phyloP scores from a whole-genome alignment of 2,329 filamentous ascomycete species.

The Colletotrichum tofieldiae region DNA sequence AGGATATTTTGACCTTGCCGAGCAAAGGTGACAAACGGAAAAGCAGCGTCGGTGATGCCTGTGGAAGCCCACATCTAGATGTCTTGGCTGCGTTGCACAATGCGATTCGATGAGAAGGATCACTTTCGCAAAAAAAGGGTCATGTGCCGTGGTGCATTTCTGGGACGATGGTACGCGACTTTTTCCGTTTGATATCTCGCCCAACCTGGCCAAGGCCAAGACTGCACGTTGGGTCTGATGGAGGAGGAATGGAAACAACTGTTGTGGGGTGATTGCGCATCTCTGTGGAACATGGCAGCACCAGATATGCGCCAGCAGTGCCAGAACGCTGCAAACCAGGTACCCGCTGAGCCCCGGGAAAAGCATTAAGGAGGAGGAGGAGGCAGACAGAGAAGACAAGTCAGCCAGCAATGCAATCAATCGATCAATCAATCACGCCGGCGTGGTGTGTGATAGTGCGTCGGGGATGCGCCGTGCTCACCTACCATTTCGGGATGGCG shows the following conservation, averaged over 20 bases:
- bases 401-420: slow-evolving; percentile 13
- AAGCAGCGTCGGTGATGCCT: slow-evolving; percentile 22
- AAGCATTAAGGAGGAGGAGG: neutral
- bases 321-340: neutral
- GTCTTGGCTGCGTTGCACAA: slow-evolving; percentile 19
- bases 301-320: slow-evolving; percentile 18
- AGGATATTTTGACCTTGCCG: neutral
- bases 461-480: slow-evolving; percentile 30
- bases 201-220: neutral
- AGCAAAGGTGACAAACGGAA: slow-evolving; percentile 17
- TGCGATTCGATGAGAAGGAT: slow-evolving; percentile 13
- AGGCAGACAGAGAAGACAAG: neutral
- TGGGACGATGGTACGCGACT: slow-evolving; percentile 7
- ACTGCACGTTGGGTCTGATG: neutral
- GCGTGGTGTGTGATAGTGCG: neutral
- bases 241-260: neutral
- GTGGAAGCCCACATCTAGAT: slow-evolving; percentile 3
- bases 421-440: neutral
- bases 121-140: neutral
- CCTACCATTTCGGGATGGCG: slow-evolving; percentile 31
- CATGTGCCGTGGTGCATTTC: slow-evolving; percentile 33
- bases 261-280: neutral
- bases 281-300: slow-evolving; percentile 7
- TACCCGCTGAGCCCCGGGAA: neutral
- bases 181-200: slow-evolving; percentile 19